Evolutionary conservation across 441 rosid species (phyloP).

Genomic region (Breynia disticha): DNA sequence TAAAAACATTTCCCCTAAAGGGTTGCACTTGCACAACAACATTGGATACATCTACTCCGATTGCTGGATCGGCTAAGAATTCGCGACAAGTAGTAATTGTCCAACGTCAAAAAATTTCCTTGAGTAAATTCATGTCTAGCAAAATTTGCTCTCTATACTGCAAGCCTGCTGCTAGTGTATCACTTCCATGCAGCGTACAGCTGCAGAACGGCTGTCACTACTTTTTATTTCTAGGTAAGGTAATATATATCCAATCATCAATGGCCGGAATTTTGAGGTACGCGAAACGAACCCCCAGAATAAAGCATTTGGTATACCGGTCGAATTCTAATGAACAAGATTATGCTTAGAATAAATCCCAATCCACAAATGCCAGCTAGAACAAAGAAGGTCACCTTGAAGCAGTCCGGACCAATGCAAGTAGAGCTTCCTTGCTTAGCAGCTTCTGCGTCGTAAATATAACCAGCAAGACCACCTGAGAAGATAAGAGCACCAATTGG

Average conservation of each 20-base stretch:
- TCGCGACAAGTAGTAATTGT: neutral
- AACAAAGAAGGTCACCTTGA: conserved; percentile 43
- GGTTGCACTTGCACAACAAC: no score
- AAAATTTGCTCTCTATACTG: neutral
- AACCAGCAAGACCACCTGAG: conserved; percentile 71
- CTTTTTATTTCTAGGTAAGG: no score
- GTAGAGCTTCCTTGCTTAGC: conserved; percentile 64
- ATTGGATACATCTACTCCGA: no score
- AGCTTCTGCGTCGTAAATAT: conserved; percentile 74
- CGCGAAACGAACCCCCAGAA: conserved; percentile 50
- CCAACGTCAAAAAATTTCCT: neutral
- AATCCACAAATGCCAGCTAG: conserved; percentile 57
- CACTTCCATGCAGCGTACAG: neutral
- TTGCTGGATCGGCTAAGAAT: neutral
- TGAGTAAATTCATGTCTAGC: neutral
- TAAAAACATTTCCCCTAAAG: no score
- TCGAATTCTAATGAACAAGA: conserved; percentile 51
- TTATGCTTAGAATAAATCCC: conserved; percentile 39
- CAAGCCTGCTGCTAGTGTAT: neutral
- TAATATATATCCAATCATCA: conserved; percentile 8
- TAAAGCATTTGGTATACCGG: conserved; percentile 74
- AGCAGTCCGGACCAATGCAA: conserved; percentile 65
- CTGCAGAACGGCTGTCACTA: neutral
- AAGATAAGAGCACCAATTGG: conserved; percentile 80
- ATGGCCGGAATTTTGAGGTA: conserved; percentile 32